phyloP scores from a whole-genome alignment of 163 green algal genomes.

The Chlorella variabilis region DNA sequence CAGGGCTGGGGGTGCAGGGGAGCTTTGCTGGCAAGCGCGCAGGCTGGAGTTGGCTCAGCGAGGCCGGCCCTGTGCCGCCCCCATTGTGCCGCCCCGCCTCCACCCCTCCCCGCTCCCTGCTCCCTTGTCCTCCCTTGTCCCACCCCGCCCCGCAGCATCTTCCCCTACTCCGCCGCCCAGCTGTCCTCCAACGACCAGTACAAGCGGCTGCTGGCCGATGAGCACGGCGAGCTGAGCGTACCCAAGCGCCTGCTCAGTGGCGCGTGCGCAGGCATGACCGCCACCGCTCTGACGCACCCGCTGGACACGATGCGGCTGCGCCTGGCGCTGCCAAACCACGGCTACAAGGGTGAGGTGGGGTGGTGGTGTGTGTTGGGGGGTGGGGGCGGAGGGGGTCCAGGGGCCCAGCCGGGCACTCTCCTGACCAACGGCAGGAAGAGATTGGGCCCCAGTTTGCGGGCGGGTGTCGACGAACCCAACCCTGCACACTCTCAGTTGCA shows the following conservation, averaged over 20 bases:
- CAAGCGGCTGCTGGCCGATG: constrained; percentile 80
- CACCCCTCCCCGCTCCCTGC: no score
- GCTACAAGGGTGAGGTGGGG: constrained; percentile 73
- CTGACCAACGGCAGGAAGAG: no score
- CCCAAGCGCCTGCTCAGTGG: constrained; percentile 75
- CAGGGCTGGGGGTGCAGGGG: no score
- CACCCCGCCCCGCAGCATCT: constrained; percentile 61
- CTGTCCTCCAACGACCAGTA: constrained; percentile 88
- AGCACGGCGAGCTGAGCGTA: constrained; percentile 72
- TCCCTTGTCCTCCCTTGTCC: background rate
- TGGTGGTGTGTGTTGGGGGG: background rate
- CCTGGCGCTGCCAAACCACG: constrained; percentile 83
- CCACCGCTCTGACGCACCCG: constrained; percentile 91
- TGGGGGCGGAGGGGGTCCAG: background rate
- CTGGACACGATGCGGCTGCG: constrained; percentile 89
- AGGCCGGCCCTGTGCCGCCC: no score
- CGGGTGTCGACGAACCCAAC: no score
- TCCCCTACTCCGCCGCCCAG: constrained; percentile 92
- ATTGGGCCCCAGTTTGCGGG: no score
- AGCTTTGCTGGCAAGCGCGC: no score
- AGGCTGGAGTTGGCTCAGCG: no score
- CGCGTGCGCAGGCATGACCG: constrained; percentile 91
- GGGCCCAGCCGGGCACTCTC: no score
- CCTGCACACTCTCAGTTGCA: no score
- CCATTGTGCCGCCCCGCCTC: no score